Conservation (phyloP, 495 filamentous ascomycete genomes). For the Aspergillus asperescens region DNA sequence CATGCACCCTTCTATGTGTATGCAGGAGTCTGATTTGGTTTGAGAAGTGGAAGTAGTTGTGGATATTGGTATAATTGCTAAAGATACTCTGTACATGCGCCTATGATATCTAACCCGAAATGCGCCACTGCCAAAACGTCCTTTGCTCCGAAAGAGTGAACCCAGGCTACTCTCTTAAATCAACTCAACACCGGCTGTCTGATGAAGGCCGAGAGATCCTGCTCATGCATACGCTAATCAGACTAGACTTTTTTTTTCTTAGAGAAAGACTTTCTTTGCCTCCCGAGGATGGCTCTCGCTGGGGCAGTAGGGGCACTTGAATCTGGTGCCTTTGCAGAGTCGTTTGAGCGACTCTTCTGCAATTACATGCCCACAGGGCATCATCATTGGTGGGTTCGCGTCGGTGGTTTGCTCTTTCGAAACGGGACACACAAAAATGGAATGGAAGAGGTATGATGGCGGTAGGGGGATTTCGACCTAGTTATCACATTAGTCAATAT, state of each 20-base stretch:
- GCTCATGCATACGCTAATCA: background rate
- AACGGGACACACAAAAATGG: conserved; percentile 96
- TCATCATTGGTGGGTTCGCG: conserved; percentile 91
- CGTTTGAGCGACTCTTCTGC: conserved; percentile 73
- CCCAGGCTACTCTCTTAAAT: background rate
- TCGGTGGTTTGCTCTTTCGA: conserved; percentile 94
- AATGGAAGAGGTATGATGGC: conserved; percentile 81
- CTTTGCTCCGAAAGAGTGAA: background rate
- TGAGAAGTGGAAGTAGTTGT: background rate
- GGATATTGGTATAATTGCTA: background rate
- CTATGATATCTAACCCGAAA: conserved; percentile 2
- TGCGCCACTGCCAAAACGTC: conserved; percentile 10
- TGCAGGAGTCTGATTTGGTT: no score
- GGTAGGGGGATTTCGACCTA: conserved; percentile 87
- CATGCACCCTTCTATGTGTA: no score
- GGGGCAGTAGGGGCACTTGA: conserved; percentile 98
- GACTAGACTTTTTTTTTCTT: background rate
- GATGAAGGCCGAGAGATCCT: conserved; percentile 9
- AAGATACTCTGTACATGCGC: background rate
- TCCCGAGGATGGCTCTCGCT: conserved; percentile 71
- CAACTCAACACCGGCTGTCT: background rate
- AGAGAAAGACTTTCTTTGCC: conserved; percentile 65
- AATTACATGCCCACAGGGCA: conserved; percentile 94
- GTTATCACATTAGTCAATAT: background rate
- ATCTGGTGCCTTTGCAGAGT: conserved; percentile 68